Conservation (phyloP, 108 stramenopile genomes). For the Aureococcus anophagefferens region DNA sequence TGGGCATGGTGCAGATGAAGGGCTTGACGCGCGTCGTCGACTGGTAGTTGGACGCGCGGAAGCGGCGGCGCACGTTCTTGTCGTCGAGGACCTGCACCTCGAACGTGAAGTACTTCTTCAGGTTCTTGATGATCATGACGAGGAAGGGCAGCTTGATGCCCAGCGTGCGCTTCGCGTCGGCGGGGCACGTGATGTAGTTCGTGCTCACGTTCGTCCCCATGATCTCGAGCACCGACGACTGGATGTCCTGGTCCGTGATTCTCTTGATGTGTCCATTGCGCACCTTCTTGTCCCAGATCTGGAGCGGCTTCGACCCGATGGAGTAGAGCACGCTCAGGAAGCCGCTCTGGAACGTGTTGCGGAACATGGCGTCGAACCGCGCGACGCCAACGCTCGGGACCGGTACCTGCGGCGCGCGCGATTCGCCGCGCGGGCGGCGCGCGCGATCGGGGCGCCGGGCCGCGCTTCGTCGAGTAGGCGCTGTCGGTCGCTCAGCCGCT, state of each 20-base stretch:
- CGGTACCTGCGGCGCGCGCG: too few relatives aligned
- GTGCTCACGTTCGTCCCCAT: slow-evolving; percentile 83
- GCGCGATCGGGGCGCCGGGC: too few relatives aligned
- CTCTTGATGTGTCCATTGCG: slow-evolving; percentile 86
- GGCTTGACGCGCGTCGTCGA: slow-evolving; percentile 79
- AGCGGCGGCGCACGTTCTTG: slow-evolving; percentile 74
- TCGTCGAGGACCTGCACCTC: slow-evolving; percentile 86
- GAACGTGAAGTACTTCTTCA: slow-evolving; percentile 89
- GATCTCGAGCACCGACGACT: slow-evolving; percentile 80
- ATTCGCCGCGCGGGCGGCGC: too few relatives aligned
- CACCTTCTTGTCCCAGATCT: slow-evolving; percentile 77
- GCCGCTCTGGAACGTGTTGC: slow-evolving; percentile 82
- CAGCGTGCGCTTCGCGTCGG: slow-evolving; percentile 66
- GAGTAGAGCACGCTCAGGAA: slow-evolving; percentile 80
- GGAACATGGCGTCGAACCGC: slow-evolving; percentile 71
- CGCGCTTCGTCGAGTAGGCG: too few relatives aligned
- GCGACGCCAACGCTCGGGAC: too few relatives aligned
- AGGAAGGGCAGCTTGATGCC: slow-evolving; percentile 84
- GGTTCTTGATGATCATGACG: slow-evolving; percentile 86
- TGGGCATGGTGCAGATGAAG: slow-evolving; percentile 90
- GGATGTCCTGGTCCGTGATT: slow-evolving; percentile 80
- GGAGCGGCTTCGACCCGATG: slow-evolving; percentile 71
- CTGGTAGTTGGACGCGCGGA: slow-evolving; percentile 82
- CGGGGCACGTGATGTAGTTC: slow-evolving; percentile 77
- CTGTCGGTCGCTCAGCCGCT: too few relatives aligned